These are phyloP conservation scores for Nissolia schottii DNA, from an alignment of 306 rosid species.

Conservation along the genomic window DNA sequence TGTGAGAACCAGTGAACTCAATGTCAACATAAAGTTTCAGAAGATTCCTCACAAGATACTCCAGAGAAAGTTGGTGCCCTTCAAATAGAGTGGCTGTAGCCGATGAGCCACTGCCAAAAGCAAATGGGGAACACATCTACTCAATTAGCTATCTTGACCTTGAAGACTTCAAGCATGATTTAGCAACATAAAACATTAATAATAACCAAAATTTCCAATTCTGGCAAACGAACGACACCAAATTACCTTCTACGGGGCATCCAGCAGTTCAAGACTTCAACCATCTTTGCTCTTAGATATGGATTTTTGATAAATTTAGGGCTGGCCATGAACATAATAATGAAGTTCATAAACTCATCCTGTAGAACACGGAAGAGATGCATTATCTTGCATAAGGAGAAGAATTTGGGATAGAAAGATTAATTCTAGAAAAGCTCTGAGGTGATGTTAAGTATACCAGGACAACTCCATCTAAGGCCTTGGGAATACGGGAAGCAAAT, in stretches of 20 bases:
- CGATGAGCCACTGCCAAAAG: slow-evolving; percentile 64
- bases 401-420: slow-evolving; percentile 9
- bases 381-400: not conserved
- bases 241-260: slow-evolving; percentile 91
- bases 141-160: slow-evolving; percentile 24
- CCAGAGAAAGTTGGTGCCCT: slow-evolving; percentile 91
- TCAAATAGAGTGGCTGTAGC: slow-evolving; percentile 76
- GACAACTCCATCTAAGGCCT: slow-evolving; percentile 86
- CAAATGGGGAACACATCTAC: slow-evolving; percentile 16
- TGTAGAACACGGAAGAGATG: slow-evolving; percentile 33
- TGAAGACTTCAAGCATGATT: slow-evolving; percentile 7
- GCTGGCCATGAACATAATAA: slow-evolving; percentile 98
- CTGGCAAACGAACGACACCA: slow-evolving; percentile 17
- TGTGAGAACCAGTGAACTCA: slow-evolving; percentile 98
- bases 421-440: not conserved
- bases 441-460: slow-evolving; percentile 47
- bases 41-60: slow-evolving; percentile 94
- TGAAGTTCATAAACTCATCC: slow-evolving; percentile 98
- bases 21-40: slow-evolving; percentile 97
- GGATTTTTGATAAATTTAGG: slow-evolving; percentile 86
- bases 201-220: not conserved
- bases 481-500: slow-evolving; percentile 95
- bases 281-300: slow-evolving; percentile 97
- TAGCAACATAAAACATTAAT: not conserved
- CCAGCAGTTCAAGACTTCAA: slow-evolving; percentile 96